Evolutionary conservation across 2,329 filamentous ascomycete species (phyloP).

Genomic region (Pseudogymnoascus sp.): DNA sequence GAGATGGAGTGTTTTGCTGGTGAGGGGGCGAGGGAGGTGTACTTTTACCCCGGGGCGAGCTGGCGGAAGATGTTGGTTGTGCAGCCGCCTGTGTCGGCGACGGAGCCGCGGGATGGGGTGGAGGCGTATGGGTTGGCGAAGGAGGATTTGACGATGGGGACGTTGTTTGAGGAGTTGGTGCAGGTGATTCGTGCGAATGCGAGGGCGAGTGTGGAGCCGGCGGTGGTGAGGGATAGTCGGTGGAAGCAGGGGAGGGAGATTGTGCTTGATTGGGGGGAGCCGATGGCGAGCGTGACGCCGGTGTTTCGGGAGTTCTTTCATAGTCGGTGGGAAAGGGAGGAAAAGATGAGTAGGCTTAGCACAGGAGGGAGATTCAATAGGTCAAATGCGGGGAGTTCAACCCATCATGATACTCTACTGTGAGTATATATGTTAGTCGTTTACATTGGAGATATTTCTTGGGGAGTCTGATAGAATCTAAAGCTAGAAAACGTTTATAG

Average conservation of each 20-base stretch:
- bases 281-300: neutral
- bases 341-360: neutral
- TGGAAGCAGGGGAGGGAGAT: slow-evolving; percentile 1
- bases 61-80: slow-evolving; percentile 3
- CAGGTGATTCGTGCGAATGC: neutral
- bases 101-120: neutral
- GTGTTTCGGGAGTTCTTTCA: neutral
- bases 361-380: neutral
- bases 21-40: neutral
- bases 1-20: slow-evolving; percentile 1
- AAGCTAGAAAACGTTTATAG: neutral
- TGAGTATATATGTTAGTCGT: neutral
- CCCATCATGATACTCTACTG: neutral
- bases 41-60: neutral
- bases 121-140: neutral
- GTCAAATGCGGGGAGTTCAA: neutral
- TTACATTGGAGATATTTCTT: neutral
- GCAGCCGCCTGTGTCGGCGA: slow-evolving; percentile 9
- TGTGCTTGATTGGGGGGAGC: slow-evolving; percentile 5
- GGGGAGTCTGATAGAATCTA: neutral
- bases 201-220: neutral
- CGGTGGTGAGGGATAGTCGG: slow-evolving; percentile 3
- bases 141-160: neutral
- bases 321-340: neutral
- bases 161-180: slow-evolving; percentile 4